A percentile compares a stretch with the other conserved stretches of the same genome.
phyloP scores from a whole-genome alignment of 2,329 filamentous ascomycete genomes.

The Colletotrichum spinosum region DNA sequence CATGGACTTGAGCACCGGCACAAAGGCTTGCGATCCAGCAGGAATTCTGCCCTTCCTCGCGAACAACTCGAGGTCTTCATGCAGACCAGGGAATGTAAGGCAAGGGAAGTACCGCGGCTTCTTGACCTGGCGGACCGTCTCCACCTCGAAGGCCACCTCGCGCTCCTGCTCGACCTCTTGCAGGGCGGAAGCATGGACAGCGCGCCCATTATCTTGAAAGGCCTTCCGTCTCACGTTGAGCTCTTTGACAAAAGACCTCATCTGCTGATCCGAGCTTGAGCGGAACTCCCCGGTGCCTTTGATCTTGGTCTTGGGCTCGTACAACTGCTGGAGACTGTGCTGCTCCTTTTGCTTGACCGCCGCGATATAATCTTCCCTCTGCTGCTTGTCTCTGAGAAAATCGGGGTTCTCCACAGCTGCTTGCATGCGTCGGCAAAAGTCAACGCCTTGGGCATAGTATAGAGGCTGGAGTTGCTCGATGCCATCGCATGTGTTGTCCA shows the following conservation, averaged over 20 bases:
- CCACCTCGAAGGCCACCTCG: slow-evolving; percentile 69
- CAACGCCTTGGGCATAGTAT: slow-evolving; percentile 68
- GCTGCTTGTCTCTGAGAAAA: slow-evolving; percentile 50
- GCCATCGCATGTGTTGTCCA: slow-evolving; percentile 70
- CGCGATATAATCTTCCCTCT: slow-evolving; percentile 50
- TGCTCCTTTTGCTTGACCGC: slow-evolving; percentile 64
- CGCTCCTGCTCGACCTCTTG: slow-evolving; percentile 71
- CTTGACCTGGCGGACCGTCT: slow-evolving; percentile 66
- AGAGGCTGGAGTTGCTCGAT: slow-evolving; percentile 71
- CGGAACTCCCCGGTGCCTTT: slow-evolving; percentile 40
- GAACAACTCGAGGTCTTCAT: slow-evolving; percentile 59
- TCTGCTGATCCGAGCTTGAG: slow-evolving; percentile 30
- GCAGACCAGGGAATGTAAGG: slow-evolving; percentile 57
- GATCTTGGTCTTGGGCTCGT: slow-evolving; percentile 50
- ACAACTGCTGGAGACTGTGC: slow-evolving; percentile 69
- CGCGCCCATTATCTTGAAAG: slow-evolving; percentile 52
- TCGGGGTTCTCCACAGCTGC: slow-evolving; percentile 56
- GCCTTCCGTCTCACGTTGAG: slow-evolving; percentile 44
- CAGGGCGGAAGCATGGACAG: slow-evolving; percentile 61
- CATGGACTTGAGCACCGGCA: slow-evolving; percentile 56
- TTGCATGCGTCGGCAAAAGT: slow-evolving; percentile 69
- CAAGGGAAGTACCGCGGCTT: slow-evolving; percentile 54
- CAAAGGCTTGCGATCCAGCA: slow-evolving; percentile 49
- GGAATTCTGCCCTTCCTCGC: slow-evolving; percentile 56
- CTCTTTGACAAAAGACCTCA: slow-evolving; percentile 46